Evolutionary conservation across 2,329 filamentous ascomycete genomes (phyloP).

Genomic region (Aspergillus novoparasiticus): DNA sequence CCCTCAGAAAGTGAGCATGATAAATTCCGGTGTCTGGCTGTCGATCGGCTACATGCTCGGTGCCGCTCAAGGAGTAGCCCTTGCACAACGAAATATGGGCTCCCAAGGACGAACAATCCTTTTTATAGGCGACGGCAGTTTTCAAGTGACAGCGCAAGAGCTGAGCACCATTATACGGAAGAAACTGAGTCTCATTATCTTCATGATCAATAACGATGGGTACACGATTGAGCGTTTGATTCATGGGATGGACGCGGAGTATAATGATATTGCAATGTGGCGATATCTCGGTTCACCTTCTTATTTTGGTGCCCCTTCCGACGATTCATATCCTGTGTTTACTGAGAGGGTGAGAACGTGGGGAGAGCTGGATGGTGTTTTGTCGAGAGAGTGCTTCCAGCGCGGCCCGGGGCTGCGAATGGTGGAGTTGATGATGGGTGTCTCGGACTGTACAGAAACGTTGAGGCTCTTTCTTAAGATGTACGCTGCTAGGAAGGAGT

Average conservation of each 20-base stretch:
- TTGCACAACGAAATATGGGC: conserved; percentile 48
- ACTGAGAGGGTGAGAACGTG: not conserved
- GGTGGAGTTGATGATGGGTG: not conserved
- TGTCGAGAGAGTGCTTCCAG: not conserved
- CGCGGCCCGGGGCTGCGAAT: not conserved
- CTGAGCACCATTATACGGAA: conserved; percentile 64
- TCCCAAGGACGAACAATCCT: conserved; percentile 51
- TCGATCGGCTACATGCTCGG: conserved; percentile 65
- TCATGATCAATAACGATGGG: conserved; percentile 14
- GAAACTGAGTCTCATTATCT: conserved; percentile 40
- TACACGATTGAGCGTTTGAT: conserved; percentile 14
- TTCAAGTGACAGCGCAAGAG: conserved; percentile 68
- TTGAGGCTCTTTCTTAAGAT: not conserved
- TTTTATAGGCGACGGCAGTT: conserved; percentile 65
- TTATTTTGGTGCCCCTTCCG: not conserved
- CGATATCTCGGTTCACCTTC: conserved; percentile 21
- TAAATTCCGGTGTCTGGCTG: conserved; percentile 59
- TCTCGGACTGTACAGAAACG: not conserved
- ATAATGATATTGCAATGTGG: conserved; percentile 35
- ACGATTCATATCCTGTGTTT: not conserved
- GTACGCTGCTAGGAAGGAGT: not conserved
- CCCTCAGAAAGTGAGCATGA: conserved; percentile 50
- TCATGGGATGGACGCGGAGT: conserved; percentile 8
- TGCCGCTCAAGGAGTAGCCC: conserved; percentile 57
- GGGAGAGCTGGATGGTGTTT: not conserved